Base-by-base conservation (phyloP, 306 rosid genomes). In the Lagenaria siceraria region DNA sequence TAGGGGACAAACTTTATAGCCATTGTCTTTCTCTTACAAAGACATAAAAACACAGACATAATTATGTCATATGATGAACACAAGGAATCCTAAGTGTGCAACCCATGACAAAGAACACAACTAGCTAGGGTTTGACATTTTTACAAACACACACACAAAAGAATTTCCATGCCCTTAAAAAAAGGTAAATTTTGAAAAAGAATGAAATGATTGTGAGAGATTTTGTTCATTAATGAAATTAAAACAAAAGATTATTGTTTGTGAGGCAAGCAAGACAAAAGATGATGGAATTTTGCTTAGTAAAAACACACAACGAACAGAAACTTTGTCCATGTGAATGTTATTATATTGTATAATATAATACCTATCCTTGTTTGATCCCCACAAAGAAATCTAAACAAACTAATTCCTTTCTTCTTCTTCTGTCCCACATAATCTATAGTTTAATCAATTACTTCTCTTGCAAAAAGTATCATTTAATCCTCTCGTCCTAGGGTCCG, bases 11-110 rank as follows among this genome's bases (percentile, higher is more conserved):
- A 46, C 55, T 69, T 69, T 69, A 43, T 14, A 29, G 40, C 40
- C 76, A 51, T 48, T 46, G 36, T 46, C 40, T 71, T 21, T 43
- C 56, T 70, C 75, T 69, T 17, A 24, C 21, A 70, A 22, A 46
- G 59, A 71, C 76, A 71, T 15, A 24, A 8, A 71, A 71, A 71
- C 76, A 71, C 58, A 71, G 6, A 71, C 76, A 69, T 42, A 71
- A 71, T 71, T 48, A 71, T 48, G 36, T 71, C 17, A 71, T 46
- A 71, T 71, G 76, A 71, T 71, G 17, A 49, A 24, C 21, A 43
- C 38, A 49, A 15, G 76, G 24, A 66, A 48, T 71, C 76, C 59
- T 17, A 71, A 8, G 58, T 68, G 35, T 68, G 35, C n/a, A 46
- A 43, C 55, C 12, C 55, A 43, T 69, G 55, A 42, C 55, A 69